Evolutionary conservation across 1,284 basidiomycete species (phyloP), one percentile per base, ranked within the genome.

Genomic region (Pascua sp.): DNA sequence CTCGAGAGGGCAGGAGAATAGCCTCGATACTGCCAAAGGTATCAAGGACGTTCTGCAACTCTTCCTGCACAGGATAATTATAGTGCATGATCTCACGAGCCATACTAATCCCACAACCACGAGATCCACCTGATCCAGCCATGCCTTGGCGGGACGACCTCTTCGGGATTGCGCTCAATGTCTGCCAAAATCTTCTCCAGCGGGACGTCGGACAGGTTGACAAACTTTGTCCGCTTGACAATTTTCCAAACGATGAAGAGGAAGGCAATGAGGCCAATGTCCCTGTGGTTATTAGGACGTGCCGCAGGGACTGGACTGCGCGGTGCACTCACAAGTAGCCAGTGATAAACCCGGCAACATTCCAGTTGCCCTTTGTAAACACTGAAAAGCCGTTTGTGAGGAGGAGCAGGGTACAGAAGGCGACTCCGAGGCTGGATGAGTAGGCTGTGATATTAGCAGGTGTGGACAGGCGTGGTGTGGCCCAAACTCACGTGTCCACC

Each of bases 401-500:
- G 15, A 67, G 55, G 42, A 67, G 47, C 37, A 67, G 11, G 41
- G 58, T 8, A 52, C 49, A 54, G 47, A 63, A 54, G 50, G 56
- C 42, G 13, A 67, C 49, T 2, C 45, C 66, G 16, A 51, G 42
- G 5, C 43, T 51, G 8, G 66, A 63, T 13, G 63, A 51, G 42
- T 63, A 64, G 18, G 62, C 60, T 62, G 42, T 8, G 16, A n/a
- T 32, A 7, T 32, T 7, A 32, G 24, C 24, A 32, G n/a, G n/a
- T n/a, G n/a, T n/a, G n/a, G n/a, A n/a, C n/a, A n/a, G n/a, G n/a
- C n/a, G n/a, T n/a, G n/a, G n/a, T n/a, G n/a, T n/a, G n/a, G n/a
- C n/a, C n/a, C n/a, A n/a, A 10, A 58, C 61, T 61, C 51, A 58
- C 59, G 66, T 5, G 66, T 67, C 66, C 66, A 67, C 44, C 44